Conservation (phyloP, 2,329 filamentous ascomycete genomes). For the Fusarium sp. region DNA sequence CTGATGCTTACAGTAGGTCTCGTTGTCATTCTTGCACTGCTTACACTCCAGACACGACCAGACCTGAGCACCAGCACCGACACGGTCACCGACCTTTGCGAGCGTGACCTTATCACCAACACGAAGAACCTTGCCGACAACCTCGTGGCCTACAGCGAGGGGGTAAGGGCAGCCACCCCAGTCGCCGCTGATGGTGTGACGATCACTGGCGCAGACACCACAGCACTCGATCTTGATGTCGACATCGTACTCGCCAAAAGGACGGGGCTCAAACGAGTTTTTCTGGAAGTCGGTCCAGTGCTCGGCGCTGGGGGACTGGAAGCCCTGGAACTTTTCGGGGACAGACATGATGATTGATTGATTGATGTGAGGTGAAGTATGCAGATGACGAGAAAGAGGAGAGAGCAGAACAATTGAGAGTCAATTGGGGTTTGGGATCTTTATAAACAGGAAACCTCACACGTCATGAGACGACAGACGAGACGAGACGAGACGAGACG, state of each 20-base stretch:
- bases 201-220: slow-evolving; percentile 79
- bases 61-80: slow-evolving; percentile 71
- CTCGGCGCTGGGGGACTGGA: slow-evolving; percentile 68
- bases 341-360: slow-evolving; percentile 62
- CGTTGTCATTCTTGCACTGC: slow-evolving; percentile 57
- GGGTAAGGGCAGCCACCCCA: slow-evolving; percentile 75
- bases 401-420: not conserved
- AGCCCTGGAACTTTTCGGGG: slow-evolving; percentile 71
- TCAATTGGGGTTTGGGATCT: slow-evolving; percentile 19
- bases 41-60: slow-evolving; percentile 63
- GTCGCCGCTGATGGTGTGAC: slow-evolving; percentile 77
- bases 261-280: slow-evolving; percentile 84
- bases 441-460: slow-evolving; percentile 32
- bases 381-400: slow-evolving; percentile 11
- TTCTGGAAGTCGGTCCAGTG: slow-evolving; percentile 74
- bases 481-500: slow-evolving; percentile 1
- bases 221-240: slow-evolving; percentile 89
- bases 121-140: slow-evolving; percentile 76
- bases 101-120: slow-evolving; percentile 67
- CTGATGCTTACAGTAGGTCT: slow-evolving; percentile 57
- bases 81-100: slow-evolving; percentile 69
- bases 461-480: slow-evolving; percentile 17
- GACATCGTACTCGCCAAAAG: slow-evolving; percentile 87
- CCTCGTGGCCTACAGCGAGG: slow-evolving; percentile 78
- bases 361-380: not conserved